Evolutionary conservation across 768 basidiomycete species (phyloP).

Genomic region (Russula ochroleuca): DNA sequence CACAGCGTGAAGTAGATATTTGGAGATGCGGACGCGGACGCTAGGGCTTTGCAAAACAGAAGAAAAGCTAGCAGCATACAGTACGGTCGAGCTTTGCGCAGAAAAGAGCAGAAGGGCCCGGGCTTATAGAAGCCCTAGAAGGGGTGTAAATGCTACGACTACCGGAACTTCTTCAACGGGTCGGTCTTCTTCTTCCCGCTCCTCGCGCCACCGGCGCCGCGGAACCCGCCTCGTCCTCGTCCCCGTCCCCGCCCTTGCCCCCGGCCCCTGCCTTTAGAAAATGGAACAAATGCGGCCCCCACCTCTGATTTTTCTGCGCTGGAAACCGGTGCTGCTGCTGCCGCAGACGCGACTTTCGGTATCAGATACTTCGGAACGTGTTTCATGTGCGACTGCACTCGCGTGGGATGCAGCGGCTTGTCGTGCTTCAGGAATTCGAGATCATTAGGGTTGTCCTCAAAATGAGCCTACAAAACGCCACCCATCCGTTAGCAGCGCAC

Average conservation of each 20-base stretch:
- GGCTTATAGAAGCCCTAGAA: too few relatives aligned
- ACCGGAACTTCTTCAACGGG: constrained; percentile 48
- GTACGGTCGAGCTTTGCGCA: too few relatives aligned
- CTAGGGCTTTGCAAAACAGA: too few relatives aligned
- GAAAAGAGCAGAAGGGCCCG: too few relatives aligned
- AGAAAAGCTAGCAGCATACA: too few relatives aligned
- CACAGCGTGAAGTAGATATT: too few relatives aligned
- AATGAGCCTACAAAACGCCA: constrained; percentile 67
- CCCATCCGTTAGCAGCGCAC: neutral
- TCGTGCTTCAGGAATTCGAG: constrained; percentile 92
- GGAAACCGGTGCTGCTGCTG: constrained; percentile 30
- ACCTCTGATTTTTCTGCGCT: constrained; percentile 27
- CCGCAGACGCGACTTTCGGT: constrained; percentile 65
- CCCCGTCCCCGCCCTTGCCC: constrained; percentile 48
- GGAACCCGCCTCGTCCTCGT: constrained; percentile 36
- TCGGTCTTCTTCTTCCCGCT: constrained; percentile 63
- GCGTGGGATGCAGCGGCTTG: constrained; percentile 85
- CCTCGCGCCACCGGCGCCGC: constrained; percentile 26
- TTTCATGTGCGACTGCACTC: constrained; percentile 93
- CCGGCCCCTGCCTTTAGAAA: constrained; percentile 59
- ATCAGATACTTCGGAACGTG: constrained; percentile 92
- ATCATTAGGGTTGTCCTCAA: constrained; percentile 91
- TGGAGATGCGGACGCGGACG: too few relatives aligned
- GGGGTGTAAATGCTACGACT: neutral
- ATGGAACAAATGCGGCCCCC: constrained; percentile 63